Base-by-base conservation (phyloP, 495 filamentous ascomycete genomes). In the Neurospora intermedia region DNA sequence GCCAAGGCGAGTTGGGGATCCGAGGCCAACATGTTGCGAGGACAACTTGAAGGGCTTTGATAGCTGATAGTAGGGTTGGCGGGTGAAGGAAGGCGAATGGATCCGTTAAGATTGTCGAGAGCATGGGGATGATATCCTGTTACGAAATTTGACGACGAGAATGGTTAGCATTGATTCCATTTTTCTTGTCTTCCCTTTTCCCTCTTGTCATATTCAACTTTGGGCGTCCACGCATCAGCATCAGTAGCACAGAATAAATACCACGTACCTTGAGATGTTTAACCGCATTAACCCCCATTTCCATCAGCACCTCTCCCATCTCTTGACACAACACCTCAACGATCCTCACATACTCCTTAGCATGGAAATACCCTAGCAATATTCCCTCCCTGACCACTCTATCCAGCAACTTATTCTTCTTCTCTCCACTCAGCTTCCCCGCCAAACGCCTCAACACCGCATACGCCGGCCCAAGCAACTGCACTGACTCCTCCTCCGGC, bases 21-120 rank as follows among this genome's bases (percentile, higher is more conserved):
- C 94, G 84, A 13, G 92, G 90, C 89, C 96, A 95, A n/a, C 87
- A 88, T 62, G 85, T 90, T 31, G 87, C 74, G n/a, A 97, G 81
- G 15, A 92, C 82, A 0, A 81, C 81, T 69, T 90, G 85, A 39
- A 93, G 72, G 1, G 89, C 82, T 10, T 82, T 76, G 7, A 87
- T 78, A 2, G 90, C 88, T 0, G 86, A 81, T 2, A 83, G 62
- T 0, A 96, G 81, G 0, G 92, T 81, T 3, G 84, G 80, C 0
- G 87, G 85, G 69, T 88, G 80, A 4, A 87, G 85, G 0, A 85
- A 85, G 3, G 87, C 89, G 75, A 97, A 93, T 1, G 93, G 92
- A 70, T 91, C 90, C 1, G 85, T 80, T 23, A 98, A 81, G 10
- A 91, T 88, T 45, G 81, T 81, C 15, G 88, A 88, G 6, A 96